A percentile compares a stretch with the other conserved stretches of the same genome.
Conservation (phyloP, 768 basidiomycete genomes). For the Leccinum subtestaceum region DNA sequence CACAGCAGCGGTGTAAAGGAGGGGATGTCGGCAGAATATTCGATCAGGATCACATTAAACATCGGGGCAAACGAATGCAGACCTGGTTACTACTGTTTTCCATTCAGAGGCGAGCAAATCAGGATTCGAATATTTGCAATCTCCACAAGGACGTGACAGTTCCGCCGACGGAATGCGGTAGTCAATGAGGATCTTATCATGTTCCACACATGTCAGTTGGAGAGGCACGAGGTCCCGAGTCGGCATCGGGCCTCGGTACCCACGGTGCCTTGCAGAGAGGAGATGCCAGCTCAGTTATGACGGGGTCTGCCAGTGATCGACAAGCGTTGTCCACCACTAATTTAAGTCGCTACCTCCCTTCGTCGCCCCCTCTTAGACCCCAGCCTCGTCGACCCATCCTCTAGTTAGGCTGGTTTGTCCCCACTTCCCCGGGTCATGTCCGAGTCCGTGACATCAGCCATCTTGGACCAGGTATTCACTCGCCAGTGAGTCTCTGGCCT, state of each 20-base stretch:
- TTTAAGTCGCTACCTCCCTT: neutral
- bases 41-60: too few relatives aligned
- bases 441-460: neutral
- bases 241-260: too few relatives aligned
- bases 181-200: neutral
- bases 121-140: too few relatives aligned
- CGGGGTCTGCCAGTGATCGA: slow-evolving; percentile 2
- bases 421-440: slow-evolving; percentile 10
- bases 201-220: neutral
- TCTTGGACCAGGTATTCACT: slow-evolving; percentile 10
- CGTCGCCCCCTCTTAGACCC: neutral
- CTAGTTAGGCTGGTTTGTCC: neutral
- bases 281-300: slow-evolving; percentile 9
- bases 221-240: neutral
- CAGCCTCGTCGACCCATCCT: neutral
- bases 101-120: too few relatives aligned
- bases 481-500: slow-evolving; percentile 17
- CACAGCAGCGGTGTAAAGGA: too few relatives aligned
- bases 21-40: too few relatives aligned
- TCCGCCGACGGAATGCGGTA: neutral
- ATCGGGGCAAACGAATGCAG: too few relatives aligned
- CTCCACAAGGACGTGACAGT: too few relatives aligned
- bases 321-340: neutral
- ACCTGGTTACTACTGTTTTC: too few relatives aligned
- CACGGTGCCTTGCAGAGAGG: neutral